Evolutionary conservation across 768 basidiomycete genomes (phyloP), one percentile per base, ranked within the genome.

Genomic region (Xerocomus spinulosus): DNA sequence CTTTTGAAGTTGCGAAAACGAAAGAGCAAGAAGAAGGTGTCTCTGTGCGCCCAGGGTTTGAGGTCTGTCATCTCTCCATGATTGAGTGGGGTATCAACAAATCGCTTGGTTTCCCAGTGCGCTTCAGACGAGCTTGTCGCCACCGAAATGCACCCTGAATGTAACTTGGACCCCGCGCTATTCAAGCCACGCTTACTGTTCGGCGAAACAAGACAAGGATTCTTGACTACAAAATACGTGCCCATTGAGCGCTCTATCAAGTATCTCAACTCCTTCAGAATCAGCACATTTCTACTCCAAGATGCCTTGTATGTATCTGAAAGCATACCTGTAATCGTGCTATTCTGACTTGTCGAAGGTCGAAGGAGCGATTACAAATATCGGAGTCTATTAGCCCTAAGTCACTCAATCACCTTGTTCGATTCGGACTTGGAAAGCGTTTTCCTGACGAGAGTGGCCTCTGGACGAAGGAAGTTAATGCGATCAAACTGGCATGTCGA

Each of bases 1-100:
- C 70, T 0, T 82, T n/a, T n/a, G n/a, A n/a, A n/a, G n/a, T 78
- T 44, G 73, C 76, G 34, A 79, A 83, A 58, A 79, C 74, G 10
- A 72, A 72, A 28, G 78, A 83, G 47, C 78, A 81, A 53, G 77
- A 79, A 41, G 81, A 82, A 58, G 62, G 67, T 15, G 77, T 79
- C 7, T 58, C 64, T 0, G 55, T 63, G 13, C 66, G 70, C 20
- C 62, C 62, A n/a, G 80, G 78, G 7, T 80, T 81, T 51, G 63
- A 60, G 48, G 80, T 76, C 49, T 18, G 66, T 51, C 18, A 2
- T 10, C 15, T 33, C 9, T 1, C 5, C 13, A 15, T 17, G 29
- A 1, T 28, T 18, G 15, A 30, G 37, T 1, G 5, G 7, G 10
- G 17, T 6, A 23, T 26, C 3, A 6, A 29, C 5, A 5, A 3